These are phyloP conservation scores for Spergularia marina DNA, from an alignment of 148 eudicot species.

Conservation along the genomic window DNA sequence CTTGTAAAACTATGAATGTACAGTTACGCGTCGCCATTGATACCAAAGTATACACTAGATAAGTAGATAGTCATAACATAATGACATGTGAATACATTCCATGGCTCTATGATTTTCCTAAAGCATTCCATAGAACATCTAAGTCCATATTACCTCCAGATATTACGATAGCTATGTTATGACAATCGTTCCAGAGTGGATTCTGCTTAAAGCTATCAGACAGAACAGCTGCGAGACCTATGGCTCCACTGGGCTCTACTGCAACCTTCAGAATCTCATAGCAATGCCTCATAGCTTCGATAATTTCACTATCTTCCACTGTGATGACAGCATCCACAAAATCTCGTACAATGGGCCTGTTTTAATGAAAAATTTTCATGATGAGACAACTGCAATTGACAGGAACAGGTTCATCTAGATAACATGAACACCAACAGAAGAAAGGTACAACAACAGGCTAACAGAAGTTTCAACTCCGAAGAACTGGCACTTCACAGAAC, in stretches of 20 bases:
- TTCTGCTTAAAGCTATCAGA: slow-evolving; percentile 63
- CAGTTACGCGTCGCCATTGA: too few species aligned
- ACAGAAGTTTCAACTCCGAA: too few species aligned
- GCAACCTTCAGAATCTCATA: slow-evolving; percentile 88
- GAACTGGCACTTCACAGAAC: too few species aligned
- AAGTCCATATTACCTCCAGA: slow-evolving; percentile 95
- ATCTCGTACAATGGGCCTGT: slow-evolving; percentile 93
- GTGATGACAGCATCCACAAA: slow-evolving; percentile 70
- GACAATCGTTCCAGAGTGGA: slow-evolving; percentile 56
- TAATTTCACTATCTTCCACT: slow-evolving; percentile 80
- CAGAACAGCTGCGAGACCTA: slow-evolving; percentile 84
- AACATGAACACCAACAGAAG: too few species aligned
- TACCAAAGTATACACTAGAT: too few species aligned
- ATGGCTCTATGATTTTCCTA: slow-evolving; percentile 28
- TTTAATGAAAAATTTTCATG: neutral
- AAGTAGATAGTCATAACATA: neutral
- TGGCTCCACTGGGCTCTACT: slow-evolving; percentile 94
- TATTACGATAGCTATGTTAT: slow-evolving; percentile 64
- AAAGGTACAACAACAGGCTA: too few species aligned
- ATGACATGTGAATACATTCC: neutral
- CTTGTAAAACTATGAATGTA: too few species aligned
- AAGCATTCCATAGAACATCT: slow-evolving; percentile 69
- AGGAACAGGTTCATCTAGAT: neutral
- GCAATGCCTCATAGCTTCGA: slow-evolving; percentile 77
- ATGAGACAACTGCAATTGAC: neutral